A percentile compares a stretch with the other conserved stretches of the same genome.
Conservation (phyloP, 2,329 filamentous ascomycete genomes). For the Phaeoacremonium minimum region DNA sequence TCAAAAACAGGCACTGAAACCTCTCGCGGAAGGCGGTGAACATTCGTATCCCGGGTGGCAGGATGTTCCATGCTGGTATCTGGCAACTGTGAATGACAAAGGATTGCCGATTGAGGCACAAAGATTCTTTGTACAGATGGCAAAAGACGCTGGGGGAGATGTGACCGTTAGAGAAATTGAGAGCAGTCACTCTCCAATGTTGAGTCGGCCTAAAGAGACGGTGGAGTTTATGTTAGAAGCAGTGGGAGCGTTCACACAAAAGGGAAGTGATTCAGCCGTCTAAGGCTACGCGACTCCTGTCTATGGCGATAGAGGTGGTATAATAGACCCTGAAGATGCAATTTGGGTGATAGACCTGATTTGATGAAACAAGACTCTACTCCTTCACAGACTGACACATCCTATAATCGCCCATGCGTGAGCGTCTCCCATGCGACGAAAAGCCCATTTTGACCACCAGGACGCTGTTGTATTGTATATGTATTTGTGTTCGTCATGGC, state of each 20-base stretch:
- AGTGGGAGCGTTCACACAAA: constrained; percentile 18
- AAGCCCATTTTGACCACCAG: constrained; percentile 9
- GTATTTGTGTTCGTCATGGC: constrained; percentile 12
- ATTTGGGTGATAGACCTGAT: too few relatives aligned
- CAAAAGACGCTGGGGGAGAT: constrained; percentile 27
- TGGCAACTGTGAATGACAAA: constrained; percentile 35
- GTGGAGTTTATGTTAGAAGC: constrained; percentile 30
- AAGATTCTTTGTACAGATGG: constrained; percentile 28
- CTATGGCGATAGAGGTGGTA: too few relatives aligned
- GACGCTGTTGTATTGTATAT: constrained; percentile 11
- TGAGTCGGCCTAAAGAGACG: constrained; percentile 38
- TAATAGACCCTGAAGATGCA: too few relatives aligned
- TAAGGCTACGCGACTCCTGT: too few relatives aligned
- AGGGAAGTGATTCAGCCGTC: too few relatives aligned
- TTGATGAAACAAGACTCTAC: too few relatives aligned
- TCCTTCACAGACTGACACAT: too few relatives aligned
- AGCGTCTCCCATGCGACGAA: constrained; percentile 11
- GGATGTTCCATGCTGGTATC: constrained; percentile 41
- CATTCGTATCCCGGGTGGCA: constrained; percentile 39
- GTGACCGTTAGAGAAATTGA: constrained; percentile 33
- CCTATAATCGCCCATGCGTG: constrained; percentile 4
- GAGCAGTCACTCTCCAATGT: constrained; percentile 44
- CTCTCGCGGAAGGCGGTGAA: constrained; percentile 40
- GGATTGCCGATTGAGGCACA: constrained; percentile 34
- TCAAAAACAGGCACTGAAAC: constrained; percentile 32